These are phyloP conservation scores for Yamadazyma diddensiae DNA, from an alignment of 1,139 yeast genomes.

Conservation along the genomic window DNA sequence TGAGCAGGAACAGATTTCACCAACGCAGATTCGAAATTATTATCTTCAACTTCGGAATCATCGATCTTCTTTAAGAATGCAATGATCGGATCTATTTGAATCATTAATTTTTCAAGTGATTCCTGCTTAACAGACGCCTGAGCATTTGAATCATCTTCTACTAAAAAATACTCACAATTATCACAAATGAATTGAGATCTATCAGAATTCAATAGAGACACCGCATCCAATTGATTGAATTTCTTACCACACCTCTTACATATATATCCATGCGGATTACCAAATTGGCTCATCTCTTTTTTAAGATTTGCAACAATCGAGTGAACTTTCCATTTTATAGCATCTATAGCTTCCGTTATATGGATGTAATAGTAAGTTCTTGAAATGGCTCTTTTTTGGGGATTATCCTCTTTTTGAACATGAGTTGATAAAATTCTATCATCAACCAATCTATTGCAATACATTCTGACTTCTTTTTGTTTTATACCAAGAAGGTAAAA, in stretches of 20 bases:
- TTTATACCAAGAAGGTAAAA: constrained; percentile 77
- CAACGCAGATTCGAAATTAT: constrained; percentile 78
- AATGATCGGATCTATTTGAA: constrained; percentile 85
- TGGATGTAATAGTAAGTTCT: constrained; percentile 86
- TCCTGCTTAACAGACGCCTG: constrained; percentile 83
- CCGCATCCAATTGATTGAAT: constrained; percentile 84
- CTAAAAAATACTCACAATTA: constrained; percentile 69
- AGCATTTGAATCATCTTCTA: constrained; percentile 86
- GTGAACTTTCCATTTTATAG: constrained; percentile 95
- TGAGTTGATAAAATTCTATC: constrained; percentile 71
- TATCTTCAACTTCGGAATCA: constrained; percentile 80
- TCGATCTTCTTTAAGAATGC: constrained; percentile 81
- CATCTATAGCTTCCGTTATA: constrained; percentile 89
- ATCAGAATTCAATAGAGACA: constrained; percentile 75
- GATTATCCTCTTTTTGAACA: constrained; percentile 79
- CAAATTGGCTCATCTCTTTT: constrained; percentile 75
- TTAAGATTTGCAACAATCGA: constrained; percentile 74
- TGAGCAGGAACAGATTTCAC: constrained; percentile 83
- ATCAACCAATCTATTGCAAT: constrained; percentile 78
- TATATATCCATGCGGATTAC: constrained; percentile 90
- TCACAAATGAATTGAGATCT: constrained; percentile 81
- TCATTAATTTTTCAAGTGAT: constrained; percentile 79
- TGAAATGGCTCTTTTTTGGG: constrained; percentile 63
- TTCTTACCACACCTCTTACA: constrained; percentile 84
- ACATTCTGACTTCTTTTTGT: constrained; percentile 79